phyloP scores from a whole-genome alignment of 768 basidiomycete species.

The Lactifluus echinatus region DNA sequence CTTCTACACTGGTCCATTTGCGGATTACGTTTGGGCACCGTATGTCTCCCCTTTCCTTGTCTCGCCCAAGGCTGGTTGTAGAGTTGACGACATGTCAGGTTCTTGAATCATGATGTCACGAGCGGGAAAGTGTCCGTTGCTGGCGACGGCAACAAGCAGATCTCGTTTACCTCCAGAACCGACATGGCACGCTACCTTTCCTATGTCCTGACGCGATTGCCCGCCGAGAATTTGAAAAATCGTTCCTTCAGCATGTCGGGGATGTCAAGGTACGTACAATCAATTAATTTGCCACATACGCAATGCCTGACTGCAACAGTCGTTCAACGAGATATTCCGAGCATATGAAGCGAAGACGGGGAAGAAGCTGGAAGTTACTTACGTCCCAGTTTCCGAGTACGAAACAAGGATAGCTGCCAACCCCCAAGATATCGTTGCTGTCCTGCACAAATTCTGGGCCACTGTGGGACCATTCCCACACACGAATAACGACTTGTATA shows the following conservation, averaged over 20 bases:
- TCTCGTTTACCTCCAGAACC: conserved; percentile 9
- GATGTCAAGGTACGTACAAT: conserved; percentile 13
- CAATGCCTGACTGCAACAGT: background rate
- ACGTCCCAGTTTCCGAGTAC: conserved; percentile 11
- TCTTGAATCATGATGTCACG: conserved; percentile 3
- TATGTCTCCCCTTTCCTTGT: background rate
- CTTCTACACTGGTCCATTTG: conserved; percentile 19
- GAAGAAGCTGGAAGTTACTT: conserved; percentile 18
- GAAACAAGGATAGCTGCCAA: no score
- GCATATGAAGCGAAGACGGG: conserved; percentile 18
- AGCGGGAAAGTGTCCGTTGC: conserved; percentile 15
- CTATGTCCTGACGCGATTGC: conserved; percentile 16
- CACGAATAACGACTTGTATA: conserved; percentile 16
- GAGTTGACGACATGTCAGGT: background rate
- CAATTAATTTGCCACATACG: background rate
- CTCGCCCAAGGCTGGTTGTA: background rate
- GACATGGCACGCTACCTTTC: conserved; percentile 19
- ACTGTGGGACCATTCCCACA: conserved; percentile 2
- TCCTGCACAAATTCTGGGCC: conserved; percentile 13
- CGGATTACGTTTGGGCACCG: conserved; percentile 10
- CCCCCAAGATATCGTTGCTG: conserved; percentile 1
- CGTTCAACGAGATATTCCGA: conserved; percentile 20
- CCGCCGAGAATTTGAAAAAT: conserved; percentile 10
- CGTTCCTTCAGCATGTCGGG: conserved; percentile 2
- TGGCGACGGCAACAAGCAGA: conserved; percentile 21